These are phyloP conservation scores for Pluteus cervinus DNA, from an alignment of 768 basidiomycete genomes.

Conservation along the genomic window DNA sequence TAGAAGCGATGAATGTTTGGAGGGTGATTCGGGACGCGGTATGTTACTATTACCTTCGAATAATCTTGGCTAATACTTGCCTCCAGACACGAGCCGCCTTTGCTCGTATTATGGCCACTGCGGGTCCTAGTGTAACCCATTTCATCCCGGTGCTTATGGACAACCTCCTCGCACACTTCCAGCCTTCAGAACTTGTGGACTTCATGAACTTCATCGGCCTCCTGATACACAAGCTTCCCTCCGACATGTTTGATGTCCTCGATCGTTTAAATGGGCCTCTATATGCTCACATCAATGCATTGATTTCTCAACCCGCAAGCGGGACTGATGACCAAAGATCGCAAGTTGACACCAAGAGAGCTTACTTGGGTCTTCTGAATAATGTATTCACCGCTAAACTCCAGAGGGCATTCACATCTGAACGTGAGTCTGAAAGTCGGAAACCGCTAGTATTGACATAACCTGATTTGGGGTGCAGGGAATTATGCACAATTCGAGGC, in stretches of 20 bases:
- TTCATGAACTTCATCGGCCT: constrained; percentile 94
- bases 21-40: constrained; percentile 92
- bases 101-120: constrained; percentile 84
- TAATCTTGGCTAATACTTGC: neutral
- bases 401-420: constrained; percentile 80
- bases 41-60: constrained; percentile 20
- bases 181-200: constrained; percentile 88
- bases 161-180: constrained; percentile 87
- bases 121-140: constrained; percentile 80
- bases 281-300: constrained; percentile 69
- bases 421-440: constrained; percentile 46
- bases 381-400: constrained; percentile 78
- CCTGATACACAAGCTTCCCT: constrained; percentile 87
- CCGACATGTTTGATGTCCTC: constrained; percentile 80
- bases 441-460: neutral
- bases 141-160: constrained; percentile 87
- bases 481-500: constrained; percentile 61
- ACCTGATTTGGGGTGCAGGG: constrained; percentile 17
- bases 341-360: constrained; percentile 79
- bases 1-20: constrained; percentile 84
- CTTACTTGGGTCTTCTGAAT: constrained; percentile 80
- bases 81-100: constrained; percentile 86
- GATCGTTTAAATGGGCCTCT: constrained; percentile 89
- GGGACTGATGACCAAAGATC: constrained; percentile 85
- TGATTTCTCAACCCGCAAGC: constrained; percentile 74